Percentiles rank a stretch among this genome's conserved stretches.
Evolutionary conservation across 2,329 filamentous ascomycete species (phyloP).

Genomic region (Stenocarpella maydis): DNA sequence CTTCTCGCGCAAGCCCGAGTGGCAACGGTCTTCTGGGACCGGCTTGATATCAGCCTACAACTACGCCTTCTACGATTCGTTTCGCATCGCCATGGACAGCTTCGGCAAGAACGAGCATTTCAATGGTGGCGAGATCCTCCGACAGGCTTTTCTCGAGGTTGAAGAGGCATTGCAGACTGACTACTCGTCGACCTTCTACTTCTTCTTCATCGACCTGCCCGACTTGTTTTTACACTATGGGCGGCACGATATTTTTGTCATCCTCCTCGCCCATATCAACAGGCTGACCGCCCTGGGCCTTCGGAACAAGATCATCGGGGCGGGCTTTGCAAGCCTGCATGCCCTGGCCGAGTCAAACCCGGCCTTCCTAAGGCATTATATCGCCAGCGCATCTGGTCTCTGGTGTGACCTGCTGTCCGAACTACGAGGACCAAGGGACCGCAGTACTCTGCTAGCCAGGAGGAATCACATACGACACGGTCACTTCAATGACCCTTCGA

Average conservation of each 20-base stretch:
- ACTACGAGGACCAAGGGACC: constrained; percentile 32
- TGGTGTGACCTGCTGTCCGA: constrained; percentile 36
- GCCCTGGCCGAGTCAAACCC: constrained; percentile 34
- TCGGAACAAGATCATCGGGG: constrained; percentile 33
- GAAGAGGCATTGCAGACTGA: constrained; percentile 36
- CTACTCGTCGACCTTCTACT: constrained; percentile 36
- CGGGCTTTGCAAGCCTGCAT: constrained; percentile 35
- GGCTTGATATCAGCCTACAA: constrained; percentile 36
- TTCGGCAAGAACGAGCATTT: constrained; percentile 35
- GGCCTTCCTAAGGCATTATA: constrained; percentile 32
- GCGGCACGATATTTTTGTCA: constrained; percentile 35
- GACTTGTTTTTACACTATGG: constrained; percentile 36
- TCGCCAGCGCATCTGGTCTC: constrained; percentile 35
- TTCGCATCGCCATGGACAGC: constrained; percentile 36
- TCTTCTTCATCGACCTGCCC: constrained; percentile 37
- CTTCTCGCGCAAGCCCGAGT: constrained; percentile 35
- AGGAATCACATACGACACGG: constrained; percentile 36
- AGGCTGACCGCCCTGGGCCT: constrained; percentile 33
- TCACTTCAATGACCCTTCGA: constrained; percentile 2
- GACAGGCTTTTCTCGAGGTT: constrained; percentile 36
- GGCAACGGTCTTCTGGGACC: constrained; percentile 31
- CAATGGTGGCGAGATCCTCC: constrained; percentile 35
- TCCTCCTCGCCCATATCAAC: constrained; percentile 36
- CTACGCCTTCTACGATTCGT: constrained; percentile 37
- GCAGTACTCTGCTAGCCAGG: constrained; percentile 36